Conservation (phyloP, 2,329 filamentous ascomycete genomes). For the Chaetomium sp. region DNA sequence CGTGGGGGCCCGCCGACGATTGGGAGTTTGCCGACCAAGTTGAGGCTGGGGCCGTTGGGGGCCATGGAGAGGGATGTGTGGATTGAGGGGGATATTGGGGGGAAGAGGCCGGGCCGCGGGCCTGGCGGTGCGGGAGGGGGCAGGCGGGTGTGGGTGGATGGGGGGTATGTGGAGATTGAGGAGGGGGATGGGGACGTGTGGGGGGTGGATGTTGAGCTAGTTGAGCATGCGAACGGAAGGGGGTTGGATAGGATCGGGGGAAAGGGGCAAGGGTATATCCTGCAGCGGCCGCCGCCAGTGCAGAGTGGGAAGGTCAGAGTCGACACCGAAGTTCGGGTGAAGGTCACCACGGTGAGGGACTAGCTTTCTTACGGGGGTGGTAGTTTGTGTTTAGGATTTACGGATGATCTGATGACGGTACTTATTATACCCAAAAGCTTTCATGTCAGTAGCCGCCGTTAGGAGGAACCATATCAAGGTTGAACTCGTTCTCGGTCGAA, state of each 20-base stretch:
- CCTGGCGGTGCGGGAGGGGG: neutral
- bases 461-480: neutral
- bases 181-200: slow-evolving; percentile 18
- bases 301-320: slow-evolving; percentile 13
- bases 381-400: neutral
- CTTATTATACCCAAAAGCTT: neutral
- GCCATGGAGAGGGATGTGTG: slow-evolving; percentile 17
- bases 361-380: neutral
- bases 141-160: slow-evolving; percentile 19
- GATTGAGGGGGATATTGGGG: slow-evolving; percentile 13
- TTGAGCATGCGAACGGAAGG: slow-evolving; percentile 14
- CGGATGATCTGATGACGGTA: neutral
- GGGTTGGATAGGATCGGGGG: neutral
- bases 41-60: neutral
- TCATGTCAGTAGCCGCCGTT: neutral
- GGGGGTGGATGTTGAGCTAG: slow-evolving; percentile 26
- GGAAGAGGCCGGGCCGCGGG: neutral
- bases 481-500: neutral
- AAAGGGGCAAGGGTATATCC: neutral
- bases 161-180: slow-evolving; percentile 19
- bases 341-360: slow-evolving; percentile 2
- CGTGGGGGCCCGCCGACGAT: slow-evolving; percentile 23
- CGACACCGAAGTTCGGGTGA: slow-evolving; percentile 12
- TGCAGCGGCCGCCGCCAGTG: neutral
- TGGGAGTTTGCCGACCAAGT: slow-evolving; percentile 23